These are phyloP conservation scores for Trichoderma koningiopsis DNA, from an alignment of 2,329 filamentous ascomycete species.

Conservation along the genomic window DNA sequence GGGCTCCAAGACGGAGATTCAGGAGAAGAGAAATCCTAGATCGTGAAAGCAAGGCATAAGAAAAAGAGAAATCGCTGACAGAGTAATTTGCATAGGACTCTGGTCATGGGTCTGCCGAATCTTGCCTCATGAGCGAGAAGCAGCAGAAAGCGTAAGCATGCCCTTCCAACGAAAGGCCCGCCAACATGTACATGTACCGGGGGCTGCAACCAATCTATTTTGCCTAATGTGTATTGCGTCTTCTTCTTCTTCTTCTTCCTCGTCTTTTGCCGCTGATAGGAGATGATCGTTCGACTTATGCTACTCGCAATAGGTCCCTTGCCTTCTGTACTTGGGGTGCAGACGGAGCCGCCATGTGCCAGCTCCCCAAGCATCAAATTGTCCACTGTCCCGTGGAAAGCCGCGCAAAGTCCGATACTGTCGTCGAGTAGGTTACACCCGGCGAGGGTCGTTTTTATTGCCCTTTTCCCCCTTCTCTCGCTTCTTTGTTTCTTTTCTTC, in stretches of 20 bases:
- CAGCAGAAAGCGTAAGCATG: conserved; percentile 47
- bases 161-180: conserved; percentile 15
- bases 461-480: background rate
- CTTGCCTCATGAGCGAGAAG: conserved; percentile 52
- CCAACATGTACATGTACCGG: background rate
- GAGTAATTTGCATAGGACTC: conserved; percentile 33
- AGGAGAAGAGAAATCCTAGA: background rate
- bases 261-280: conserved; percentile 30
- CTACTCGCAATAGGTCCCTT: conserved; percentile 39
- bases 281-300: conserved; percentile 21
- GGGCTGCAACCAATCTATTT: background rate
- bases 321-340: conserved; percentile 63
- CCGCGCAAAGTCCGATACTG: conserved; percentile 43
- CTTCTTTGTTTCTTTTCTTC: background rate
- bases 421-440: conserved; percentile 60
- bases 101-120: conserved; percentile 50
- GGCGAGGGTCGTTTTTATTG: background rate
- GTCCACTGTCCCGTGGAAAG: conserved; percentile 46
- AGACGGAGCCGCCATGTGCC: conserved; percentile 46
- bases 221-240: background rate
- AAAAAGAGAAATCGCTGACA: conserved; percentile 7
- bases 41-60: background rate
- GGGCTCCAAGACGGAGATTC: background rate
- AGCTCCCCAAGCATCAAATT: conserved; percentile 33
- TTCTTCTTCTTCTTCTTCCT: conserved; percentile 17